Conservation (phyloP, 73 alveolate genomes). For the Stentor coeruleus region DNA sequence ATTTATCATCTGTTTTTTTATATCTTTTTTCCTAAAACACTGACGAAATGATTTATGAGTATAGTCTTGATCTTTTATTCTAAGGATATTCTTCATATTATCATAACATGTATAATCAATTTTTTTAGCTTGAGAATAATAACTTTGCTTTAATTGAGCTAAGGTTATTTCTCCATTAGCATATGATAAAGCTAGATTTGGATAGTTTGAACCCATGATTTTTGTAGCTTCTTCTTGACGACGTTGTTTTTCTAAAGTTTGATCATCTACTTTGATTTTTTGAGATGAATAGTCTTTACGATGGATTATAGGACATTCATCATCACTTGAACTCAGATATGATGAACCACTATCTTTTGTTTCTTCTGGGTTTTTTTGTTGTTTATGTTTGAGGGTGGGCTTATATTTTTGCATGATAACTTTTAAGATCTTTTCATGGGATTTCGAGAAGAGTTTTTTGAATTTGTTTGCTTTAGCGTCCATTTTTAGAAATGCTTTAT, state of each 20-base stretch:
- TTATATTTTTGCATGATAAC: slow-evolving; percentile 5
- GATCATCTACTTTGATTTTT: not conserved
- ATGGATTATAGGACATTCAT: not conserved
- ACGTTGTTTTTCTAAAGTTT: not conserved
- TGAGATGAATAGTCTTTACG: not conserved
- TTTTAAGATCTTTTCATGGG: slow-evolving; percentile 17
- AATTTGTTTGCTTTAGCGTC: slow-evolving; percentile 1
- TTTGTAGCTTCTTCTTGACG: not conserved
- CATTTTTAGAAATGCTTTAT: too few species aligned
- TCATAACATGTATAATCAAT: not conserved
- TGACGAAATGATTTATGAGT: not conserved
- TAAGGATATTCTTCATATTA: not conserved
- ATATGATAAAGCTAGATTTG: not conserved
- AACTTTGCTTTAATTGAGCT: not conserved
- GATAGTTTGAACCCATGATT: not conserved
- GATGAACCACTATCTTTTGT: not conserved
- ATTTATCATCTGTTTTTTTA: too few species aligned
- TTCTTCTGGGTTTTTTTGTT: not conserved
- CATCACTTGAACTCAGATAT: not conserved
- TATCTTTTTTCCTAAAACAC: not conserved
- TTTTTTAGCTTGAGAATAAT: not conserved
- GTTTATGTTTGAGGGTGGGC: not conserved
- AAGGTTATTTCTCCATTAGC: not conserved
- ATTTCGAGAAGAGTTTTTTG: not conserved
- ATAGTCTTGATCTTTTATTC: not conserved